Evolutionary conservation across 2,329 filamentous ascomycete genomes (phyloP).

Genomic region (Colletotrichum sp.): DNA sequence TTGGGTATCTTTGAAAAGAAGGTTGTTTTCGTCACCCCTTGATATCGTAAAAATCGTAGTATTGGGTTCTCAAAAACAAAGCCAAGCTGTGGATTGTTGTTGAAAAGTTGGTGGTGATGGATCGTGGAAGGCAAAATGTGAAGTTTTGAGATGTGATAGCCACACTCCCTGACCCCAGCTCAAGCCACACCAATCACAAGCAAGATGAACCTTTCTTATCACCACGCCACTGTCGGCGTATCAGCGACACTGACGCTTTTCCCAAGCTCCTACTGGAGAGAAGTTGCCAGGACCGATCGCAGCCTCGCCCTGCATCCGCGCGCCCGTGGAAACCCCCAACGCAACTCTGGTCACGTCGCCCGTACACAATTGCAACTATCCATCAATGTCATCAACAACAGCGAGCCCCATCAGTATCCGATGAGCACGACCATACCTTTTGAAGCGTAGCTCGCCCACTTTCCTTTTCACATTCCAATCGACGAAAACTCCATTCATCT

Average conservation of each 20-base stretch:
- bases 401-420: neutral
- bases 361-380: neutral
- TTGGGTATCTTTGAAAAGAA: neutral
- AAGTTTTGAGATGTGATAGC: slow-evolving; percentile 19
- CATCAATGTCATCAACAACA: slow-evolving; percentile 6
- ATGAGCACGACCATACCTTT: neutral
- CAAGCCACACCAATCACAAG: neutral
- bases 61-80: neutral
- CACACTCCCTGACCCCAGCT: neutral
- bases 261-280: slow-evolving; percentile 20
- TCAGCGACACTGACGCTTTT: slow-evolving; percentile 13
- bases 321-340: slow-evolving; percentile 8
- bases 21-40: neutral
- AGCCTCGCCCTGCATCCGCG: slow-evolving; percentile 20
- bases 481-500: neutral
- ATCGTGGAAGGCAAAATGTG: neutral
- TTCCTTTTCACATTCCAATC: neutral
- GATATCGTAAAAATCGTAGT: neutral
- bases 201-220: neutral
- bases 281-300: slow-evolving; percentile 17
- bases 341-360: neutral
- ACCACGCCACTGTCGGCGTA: neutral
- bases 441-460: neutral
- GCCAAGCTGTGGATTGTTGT: neutral
- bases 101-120: neutral